Conservation (phyloP, 805 yeast species). For the Maudiozyma barnettii region DNA sequence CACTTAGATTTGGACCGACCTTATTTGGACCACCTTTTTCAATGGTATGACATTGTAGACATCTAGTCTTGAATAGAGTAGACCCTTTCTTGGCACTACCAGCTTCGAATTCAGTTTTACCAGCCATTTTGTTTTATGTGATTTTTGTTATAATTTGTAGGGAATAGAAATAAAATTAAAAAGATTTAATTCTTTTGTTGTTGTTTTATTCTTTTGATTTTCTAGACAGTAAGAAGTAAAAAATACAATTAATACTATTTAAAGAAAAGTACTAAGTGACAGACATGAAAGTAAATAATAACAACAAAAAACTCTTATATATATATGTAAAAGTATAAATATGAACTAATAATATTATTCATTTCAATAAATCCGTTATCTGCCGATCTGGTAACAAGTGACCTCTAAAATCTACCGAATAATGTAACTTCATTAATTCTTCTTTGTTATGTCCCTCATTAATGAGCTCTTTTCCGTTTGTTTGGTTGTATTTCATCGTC, state of each 20-base stretch:
- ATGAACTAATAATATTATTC: neutral
- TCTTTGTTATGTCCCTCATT: no score
- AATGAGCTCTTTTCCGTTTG: no score
- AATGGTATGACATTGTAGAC: conserved; percentile 96
- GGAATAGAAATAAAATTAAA: no score
- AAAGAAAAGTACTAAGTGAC: no score
- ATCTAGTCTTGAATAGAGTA: conserved; percentile 95
- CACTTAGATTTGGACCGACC: conserved; percentile 98
- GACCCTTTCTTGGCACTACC: conserved; percentile 82
- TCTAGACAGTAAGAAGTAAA: no score
- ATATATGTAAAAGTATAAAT: neutral
- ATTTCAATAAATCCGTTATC: neutral
- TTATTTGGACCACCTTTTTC: conserved; percentile 95
- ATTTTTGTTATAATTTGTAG: neutral
- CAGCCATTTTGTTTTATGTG: conserved; percentile 2
- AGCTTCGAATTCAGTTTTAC: conserved; percentile 1
- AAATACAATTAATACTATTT: no score
- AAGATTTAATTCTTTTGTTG: no score
- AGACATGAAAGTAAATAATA: neutral
- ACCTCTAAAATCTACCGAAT: no score
- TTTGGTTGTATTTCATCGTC: no score
- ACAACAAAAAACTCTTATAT: neutral
- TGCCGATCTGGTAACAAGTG: no score
- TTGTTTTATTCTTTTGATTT: no score
- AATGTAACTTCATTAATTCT: no score